A percentile compares a stretch with the other conserved stretches of the same genome.
Conservation (phyloP, 176 grass and related monocot species). For the Triticum aestivum region DNA sequence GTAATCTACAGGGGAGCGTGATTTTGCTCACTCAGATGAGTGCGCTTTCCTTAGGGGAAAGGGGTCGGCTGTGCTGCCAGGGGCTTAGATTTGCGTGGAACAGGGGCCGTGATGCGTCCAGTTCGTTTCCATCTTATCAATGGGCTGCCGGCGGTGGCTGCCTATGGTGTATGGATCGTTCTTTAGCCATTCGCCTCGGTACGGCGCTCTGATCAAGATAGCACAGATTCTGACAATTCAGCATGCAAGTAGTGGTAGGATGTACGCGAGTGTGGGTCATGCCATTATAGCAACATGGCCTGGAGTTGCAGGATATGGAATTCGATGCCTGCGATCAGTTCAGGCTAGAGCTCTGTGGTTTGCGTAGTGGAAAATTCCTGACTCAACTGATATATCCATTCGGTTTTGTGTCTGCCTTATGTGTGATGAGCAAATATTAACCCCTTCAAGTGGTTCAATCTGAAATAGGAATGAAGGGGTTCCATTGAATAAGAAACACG, state of each 20-base stretch:
- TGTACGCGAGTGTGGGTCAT: neutral
- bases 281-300: neutral
- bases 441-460: neutral
- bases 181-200: neutral
- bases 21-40: neutral
- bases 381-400: neutral
- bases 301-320: neutral
- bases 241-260: neutral
- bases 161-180: neutral
- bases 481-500: neutral
- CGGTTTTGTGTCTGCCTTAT: neutral
- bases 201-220: no score
- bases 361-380: neutral
- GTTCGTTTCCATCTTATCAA: neutral
- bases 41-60: neutral
- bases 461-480: neutral
- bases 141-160: no score
- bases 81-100: neutral
- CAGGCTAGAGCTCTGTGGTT: neutral
- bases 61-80: neutral
- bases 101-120: neutral
- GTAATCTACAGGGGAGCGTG: neutral
- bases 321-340: neutral
- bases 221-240: no score
- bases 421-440: neutral